Percentiles rank a stretch among this genome's conserved stretches.
phyloP scores from a whole-genome alignment of 129 eudicot genomes.

The Solidago caesia region DNA sequence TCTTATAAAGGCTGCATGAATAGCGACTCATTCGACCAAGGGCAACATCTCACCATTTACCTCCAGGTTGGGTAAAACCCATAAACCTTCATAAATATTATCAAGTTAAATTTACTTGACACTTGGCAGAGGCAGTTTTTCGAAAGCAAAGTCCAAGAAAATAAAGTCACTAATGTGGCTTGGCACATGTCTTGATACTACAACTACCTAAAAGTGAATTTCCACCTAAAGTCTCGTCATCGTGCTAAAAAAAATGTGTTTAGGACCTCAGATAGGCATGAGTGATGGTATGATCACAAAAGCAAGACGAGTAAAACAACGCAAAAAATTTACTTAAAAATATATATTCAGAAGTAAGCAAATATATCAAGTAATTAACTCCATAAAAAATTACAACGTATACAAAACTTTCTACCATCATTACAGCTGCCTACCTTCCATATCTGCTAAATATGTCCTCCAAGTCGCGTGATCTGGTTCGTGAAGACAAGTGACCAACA shows the following conservation, averaged over 20 bases:
- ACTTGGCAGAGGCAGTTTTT: conserved; percentile 1
- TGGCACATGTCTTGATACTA: background rate
- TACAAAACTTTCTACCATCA: background rate
- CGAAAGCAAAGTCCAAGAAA: background rate
- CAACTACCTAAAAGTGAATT: background rate
- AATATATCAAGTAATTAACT: background rate
- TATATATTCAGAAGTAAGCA: background rate
- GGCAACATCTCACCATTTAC: conserved; percentile 19
- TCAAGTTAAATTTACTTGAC: conserved; percentile 15
- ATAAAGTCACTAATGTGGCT: background rate
- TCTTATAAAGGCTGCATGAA: conserved; percentile 30
- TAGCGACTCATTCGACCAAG: conserved; percentile 11
- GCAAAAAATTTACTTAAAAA: background rate
- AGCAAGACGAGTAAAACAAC: background rate
- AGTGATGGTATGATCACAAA: background rate
- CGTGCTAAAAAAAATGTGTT: background rate
- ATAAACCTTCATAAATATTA: conserved; percentile 24
- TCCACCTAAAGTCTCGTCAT: background rate
- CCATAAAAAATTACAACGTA: background rate
- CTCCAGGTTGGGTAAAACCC: conserved; percentile 25
- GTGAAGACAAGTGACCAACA: conserved; percentile 20
- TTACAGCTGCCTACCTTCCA: conserved; percentile 10
- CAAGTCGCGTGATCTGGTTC: conserved; percentile 15
- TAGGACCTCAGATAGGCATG: too few relatives aligned
- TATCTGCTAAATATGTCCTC: conserved; percentile 19